Conservation (phyloP, 495 filamentous ascomycete genomes). For the Penicillium crystallinum region DNA sequence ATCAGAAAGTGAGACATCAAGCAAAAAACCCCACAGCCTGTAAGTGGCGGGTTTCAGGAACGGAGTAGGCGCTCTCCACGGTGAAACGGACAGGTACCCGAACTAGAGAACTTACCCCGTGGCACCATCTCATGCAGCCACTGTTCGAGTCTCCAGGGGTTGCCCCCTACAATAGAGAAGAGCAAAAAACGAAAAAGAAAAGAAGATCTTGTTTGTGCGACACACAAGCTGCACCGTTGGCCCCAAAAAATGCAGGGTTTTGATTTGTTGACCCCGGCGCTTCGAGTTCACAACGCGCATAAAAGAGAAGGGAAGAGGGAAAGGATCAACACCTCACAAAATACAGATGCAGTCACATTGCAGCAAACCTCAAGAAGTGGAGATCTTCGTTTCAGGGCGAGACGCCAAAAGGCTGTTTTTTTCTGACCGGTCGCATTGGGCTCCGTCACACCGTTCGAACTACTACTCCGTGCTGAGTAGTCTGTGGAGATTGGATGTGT, state of each 20-base stretch:
- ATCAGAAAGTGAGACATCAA: too few species aligned
- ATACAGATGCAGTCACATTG: background rate
- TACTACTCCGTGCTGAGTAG: background rate
- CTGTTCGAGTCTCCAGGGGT: background rate
- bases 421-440: conserved; percentile 3
- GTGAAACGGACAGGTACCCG: background rate
- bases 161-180: background rate
- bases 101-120: background rate
- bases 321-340: background rate
- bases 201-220: background rate
- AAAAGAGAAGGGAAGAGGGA: background rate
- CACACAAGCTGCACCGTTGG: background rate
- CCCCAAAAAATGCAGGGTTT: background rate
- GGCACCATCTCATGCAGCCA: background rate
- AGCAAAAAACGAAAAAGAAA: background rate
- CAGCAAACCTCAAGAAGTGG: background rate
- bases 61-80: background rate
- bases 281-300: background rate
- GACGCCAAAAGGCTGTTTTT: background rate
- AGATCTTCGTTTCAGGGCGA: conserved; percentile 2
- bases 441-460: background rate
- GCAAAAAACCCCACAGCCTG: too few species aligned
- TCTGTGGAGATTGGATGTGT: background rate
- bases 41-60: background rate
- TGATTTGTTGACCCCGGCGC: conserved; percentile 2